Base-by-base conservation (phyloP, 106 monocot genomes). In the Dioscorea zingiberensis region DNA sequence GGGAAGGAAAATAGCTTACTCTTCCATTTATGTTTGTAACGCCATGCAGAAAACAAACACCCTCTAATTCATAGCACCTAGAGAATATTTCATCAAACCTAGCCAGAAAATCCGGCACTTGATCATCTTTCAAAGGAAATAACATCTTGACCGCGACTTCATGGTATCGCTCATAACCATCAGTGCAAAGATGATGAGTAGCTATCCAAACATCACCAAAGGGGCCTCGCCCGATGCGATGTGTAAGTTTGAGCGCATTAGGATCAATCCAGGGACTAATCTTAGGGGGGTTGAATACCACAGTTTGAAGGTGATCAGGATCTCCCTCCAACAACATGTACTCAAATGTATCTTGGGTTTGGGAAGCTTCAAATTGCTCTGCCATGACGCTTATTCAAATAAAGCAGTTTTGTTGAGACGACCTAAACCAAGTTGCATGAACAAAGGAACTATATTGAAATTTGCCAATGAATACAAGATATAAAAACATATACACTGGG, bases 201-300 rank as follows among this genome's bases (percentile, higher is more conserved):
- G 87, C 87, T 64, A 94, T 71, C 90, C 94, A 94, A 55, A 91
- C 84, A 91, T 95, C 95, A 70, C 95, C 95, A 79, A 95, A 95
- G 51, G 84, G 79, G n/a, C 95, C 95, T 44, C 95, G 71, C 16
- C 95, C 95, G 71, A 95, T 91, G 18, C 95, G 85, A 65, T 95
- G 95, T 54, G 67, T 74, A 30, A 91, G 76, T 45, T 79, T 91
- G 51, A 95, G 68, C 55, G 70, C 54, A 54, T 57, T 60, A 8
- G 91, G 78, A 64, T 91, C 74, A 54, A 95, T 91, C 85, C 91
- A 80, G 21, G 87, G 75, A 45, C 64, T 82, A 21, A 67, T 76
- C 48, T 67, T 70, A 45, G 64, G 74, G 38, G 75, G 68, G 5
- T 75, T 69, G 1, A 61, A 78, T 3, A 82, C 55, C 51, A 84